Evolutionary conservation across 2,329 filamentous ascomycete genomes (phyloP).

Genomic region (Geosmithia flava): DNA sequence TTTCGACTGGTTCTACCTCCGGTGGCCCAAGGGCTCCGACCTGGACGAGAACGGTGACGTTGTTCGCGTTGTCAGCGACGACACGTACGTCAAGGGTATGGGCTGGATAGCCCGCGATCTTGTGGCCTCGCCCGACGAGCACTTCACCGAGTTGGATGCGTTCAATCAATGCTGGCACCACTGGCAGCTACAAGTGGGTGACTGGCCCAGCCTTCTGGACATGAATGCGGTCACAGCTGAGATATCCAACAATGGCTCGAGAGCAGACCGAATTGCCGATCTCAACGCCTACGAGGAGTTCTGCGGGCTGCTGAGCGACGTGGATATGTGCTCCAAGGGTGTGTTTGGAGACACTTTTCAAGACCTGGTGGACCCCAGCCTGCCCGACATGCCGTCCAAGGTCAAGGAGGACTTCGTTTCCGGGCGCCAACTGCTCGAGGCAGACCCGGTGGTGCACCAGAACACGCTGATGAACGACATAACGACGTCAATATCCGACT

Average conservation of each 20-base stretch:
- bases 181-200: constrained; percentile 53
- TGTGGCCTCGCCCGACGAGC: constrained; percentile 13
- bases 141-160: constrained; percentile 43
- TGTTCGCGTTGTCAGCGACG: constrained; percentile 68
- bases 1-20: constrained; percentile 76
- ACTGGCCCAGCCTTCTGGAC: constrained; percentile 35
- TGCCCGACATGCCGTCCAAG: constrained; percentile 39
- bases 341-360: constrained; percentile 29
- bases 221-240: constrained; percentile 8
- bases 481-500: constrained; percentile 15
- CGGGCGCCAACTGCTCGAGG: constrained; percentile 35
- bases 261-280: constrained; percentile 7
- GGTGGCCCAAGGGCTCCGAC: constrained; percentile 63
- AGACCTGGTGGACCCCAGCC: constrained; percentile 48
- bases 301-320: constrained; percentile 48
- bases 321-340: constrained; percentile 46
- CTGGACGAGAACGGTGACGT: constrained; percentile 53
- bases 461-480: constrained; percentile 11
- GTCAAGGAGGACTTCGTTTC: constrained; percentile 36
- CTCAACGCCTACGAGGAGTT: constrained; percentile 37
- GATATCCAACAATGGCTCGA: background rate
- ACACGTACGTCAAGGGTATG: constrained; percentile 69
- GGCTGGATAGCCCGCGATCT: constrained; percentile 59
- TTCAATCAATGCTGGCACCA: constrained; percentile 53
- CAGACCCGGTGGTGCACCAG: constrained; percentile 20